Conservation (phyloP, 768 basidiomycete species). For the Leccinum obscurum region DNA sequence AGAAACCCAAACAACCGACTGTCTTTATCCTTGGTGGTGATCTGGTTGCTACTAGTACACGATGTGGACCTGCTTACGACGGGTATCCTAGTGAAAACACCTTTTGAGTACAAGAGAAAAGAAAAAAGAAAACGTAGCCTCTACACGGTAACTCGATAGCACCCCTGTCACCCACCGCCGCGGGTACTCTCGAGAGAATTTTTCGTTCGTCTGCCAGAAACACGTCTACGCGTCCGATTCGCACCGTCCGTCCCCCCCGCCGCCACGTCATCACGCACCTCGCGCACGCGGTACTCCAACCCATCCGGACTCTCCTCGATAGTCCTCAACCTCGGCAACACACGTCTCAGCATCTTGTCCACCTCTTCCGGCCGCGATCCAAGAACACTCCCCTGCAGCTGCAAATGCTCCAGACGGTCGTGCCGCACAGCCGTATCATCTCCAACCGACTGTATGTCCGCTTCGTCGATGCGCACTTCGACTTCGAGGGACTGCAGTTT, state of each 20-base stretch:
- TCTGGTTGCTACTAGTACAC: neutral
- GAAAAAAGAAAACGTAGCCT: neutral
- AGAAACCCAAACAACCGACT: no score
- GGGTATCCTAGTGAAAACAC: neutral
- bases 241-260: neutral
- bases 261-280: neutral
- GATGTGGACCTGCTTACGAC: neutral
- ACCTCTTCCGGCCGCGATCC: conserved; percentile 17
- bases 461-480: conserved; percentile 16
- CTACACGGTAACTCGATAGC: neutral
- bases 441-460: conserved; percentile 10
- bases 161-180: neutral
- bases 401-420: conserved; percentile 12
- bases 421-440: conserved; percentile 19
- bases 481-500: conserved; percentile 12
- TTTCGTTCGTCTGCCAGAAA: conserved; percentile 17
- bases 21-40: neutral
- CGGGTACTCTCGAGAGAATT: conserved; percentile 10
- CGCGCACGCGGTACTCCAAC: conserved; percentile 14
- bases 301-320: conserved; percentile 25
- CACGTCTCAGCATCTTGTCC: conserved; percentile 21
- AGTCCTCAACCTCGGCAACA: conserved; percentile 23
- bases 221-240: neutral
- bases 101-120: neutral
- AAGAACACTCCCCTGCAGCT: conserved; percentile 18